Conservation (phyloP, 805 yeast species). For the Hanseniaspora meyeri region DNA sequence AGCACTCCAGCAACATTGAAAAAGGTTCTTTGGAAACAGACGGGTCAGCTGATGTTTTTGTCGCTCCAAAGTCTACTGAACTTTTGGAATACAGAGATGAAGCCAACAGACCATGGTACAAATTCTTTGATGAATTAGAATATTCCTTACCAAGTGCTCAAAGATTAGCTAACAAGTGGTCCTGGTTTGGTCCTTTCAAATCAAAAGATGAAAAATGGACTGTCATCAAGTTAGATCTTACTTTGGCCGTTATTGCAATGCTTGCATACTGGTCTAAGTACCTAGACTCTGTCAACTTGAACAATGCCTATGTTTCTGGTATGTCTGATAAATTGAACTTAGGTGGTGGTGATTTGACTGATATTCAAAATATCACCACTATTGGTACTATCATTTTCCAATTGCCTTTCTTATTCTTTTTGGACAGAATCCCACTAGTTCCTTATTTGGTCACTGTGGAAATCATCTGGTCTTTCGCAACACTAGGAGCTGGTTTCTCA, state of each 20-base stretch:
- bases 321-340: slow-evolving; percentile 45
- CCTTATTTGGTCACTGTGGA: slow-evolving; percentile 39
- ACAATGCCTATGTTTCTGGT: slow-evolving; percentile 56
- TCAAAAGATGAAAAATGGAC: slow-evolving; percentile 35
- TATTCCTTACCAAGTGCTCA: slow-evolving; percentile 33
- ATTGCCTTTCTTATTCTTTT: slow-evolving; percentile 46
- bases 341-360: slow-evolving; percentile 49
- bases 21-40: neutral
- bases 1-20: neutral
- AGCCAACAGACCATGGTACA: slow-evolving; percentile 43
- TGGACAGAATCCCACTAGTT: slow-evolving; percentile 43
- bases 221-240: slow-evolving; percentile 38
- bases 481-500: slow-evolving; percentile 39
- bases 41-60: neutral
- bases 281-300: slow-evolving; percentile 47
- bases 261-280: slow-evolving; percentile 57
- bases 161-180: slow-evolving; percentile 31
- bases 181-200: slow-evolving; percentile 43
- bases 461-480: slow-evolving; percentile 48
- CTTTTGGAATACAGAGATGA: slow-evolving; percentile 38
- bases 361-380: slow-evolving; percentile 46
- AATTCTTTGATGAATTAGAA: slow-evolving; percentile 51
- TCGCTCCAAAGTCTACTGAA: slow-evolving; percentile 1
- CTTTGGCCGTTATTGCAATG: slow-evolving; percentile 42
- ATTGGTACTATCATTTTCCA: slow-evolving; percentile 52